These are phyloP conservation scores for Colletotrichum incanum DNA, from an alignment of 2,329 filamentous ascomycete species.

Conservation along the genomic window DNA sequence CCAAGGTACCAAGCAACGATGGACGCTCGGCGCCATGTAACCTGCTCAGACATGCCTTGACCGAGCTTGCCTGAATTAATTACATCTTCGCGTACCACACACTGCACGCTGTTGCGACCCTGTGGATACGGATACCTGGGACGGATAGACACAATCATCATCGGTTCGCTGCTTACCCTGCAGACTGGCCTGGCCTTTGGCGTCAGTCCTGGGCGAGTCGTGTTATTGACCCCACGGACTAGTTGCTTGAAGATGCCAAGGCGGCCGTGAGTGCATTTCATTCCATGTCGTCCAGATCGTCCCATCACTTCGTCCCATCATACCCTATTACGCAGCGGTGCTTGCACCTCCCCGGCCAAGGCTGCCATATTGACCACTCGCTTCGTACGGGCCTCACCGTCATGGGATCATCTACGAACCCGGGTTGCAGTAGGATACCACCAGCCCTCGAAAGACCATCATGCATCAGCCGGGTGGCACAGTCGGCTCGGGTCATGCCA, in stretches of 20 bases:
- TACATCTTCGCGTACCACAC: slow-evolving; percentile 1
- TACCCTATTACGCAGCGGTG: slow-evolving; percentile 4
- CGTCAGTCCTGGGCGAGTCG: slow-evolving; percentile 18
- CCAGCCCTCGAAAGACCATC: neutral
- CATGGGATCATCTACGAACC: slow-evolving; percentile 10
- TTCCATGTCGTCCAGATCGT: slow-evolving; percentile 23
- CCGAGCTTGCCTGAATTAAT: neutral
- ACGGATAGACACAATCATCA: neutral
- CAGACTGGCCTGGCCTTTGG: slow-evolving; percentile 9
- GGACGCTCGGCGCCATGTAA: slow-evolving; percentile 5
- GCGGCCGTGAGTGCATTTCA: slow-evolving; percentile 8
- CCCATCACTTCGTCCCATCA: slow-evolving; percentile 17
- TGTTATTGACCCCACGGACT: neutral
- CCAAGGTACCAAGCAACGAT: neutral
- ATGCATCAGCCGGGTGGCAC: slow-evolving; percentile 4
- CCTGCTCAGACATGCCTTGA: neutral
- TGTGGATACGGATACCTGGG: neutral
- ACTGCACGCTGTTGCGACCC: neutral
- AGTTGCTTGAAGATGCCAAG: slow-evolving; percentile 21
- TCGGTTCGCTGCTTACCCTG: slow-evolving; percentile 9
- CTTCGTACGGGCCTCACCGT: neutral
- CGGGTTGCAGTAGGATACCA: slow-evolving; percentile 16
- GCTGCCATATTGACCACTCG: neutral
- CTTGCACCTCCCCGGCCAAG: neutral
- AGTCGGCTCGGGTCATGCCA: slow-evolving; percentile 9